Percentiles rank a stretch among this genome's conserved stretches.
phyloP scores from a whole-genome alignment of 148 eudicot species.

The Fagopyrum tataricum region DNA sequence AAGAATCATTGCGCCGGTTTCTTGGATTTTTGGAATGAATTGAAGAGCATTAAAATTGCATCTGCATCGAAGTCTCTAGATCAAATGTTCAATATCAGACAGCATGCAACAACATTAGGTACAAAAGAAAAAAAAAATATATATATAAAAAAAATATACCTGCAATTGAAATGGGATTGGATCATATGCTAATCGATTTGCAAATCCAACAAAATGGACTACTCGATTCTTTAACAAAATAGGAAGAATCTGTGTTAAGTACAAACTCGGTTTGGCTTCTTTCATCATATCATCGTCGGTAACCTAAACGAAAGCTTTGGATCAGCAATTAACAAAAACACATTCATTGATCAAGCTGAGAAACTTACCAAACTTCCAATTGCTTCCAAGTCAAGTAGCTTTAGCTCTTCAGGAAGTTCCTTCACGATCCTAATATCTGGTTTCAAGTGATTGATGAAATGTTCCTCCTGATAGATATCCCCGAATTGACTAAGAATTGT shows the following conservation, averaged over 20 bases:
- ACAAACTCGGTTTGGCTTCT: slow-evolving; percentile 97
- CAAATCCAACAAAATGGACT: slow-evolving; percentile 92
- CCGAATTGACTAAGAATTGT: slow-evolving; percentile 87
- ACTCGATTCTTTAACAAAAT: slow-evolving; percentile 63
- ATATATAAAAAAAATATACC: slow-evolving; percentile 36
- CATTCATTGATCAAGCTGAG: slow-evolving; percentile 12
- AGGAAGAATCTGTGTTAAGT: slow-evolving; percentile 72
- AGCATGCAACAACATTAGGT: slow-evolving; percentile 12
- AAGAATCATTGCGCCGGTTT: slow-evolving; percentile 75
- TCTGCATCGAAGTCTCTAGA: slow-evolving; percentile 98
- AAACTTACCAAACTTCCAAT: slow-evolving; percentile 88
- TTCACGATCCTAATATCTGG: slow-evolving; percentile 86
- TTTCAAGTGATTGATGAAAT: slow-evolving; percentile 78
- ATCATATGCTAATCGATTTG: slow-evolving; percentile 86
- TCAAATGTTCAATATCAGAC: slow-evolving; percentile 51
- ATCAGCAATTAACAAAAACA: slow-evolving; percentile 14
- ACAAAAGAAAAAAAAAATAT: not conserved
- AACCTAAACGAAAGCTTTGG: slow-evolving; percentile 37
- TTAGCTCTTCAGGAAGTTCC: slow-evolving; percentile 76
- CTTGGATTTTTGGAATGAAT: slow-evolving; percentile 88
- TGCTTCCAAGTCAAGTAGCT: slow-evolving; percentile 78
- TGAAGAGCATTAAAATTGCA: slow-evolving; percentile 91
- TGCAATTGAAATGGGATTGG: slow-evolving; percentile 82
- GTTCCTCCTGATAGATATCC: slow-evolving; percentile 99
- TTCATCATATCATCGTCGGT: slow-evolving; percentile 81